phyloP scores from a whole-genome alignment of 768 basidiomycete species.

The Tephrocybe rancida region DNA sequence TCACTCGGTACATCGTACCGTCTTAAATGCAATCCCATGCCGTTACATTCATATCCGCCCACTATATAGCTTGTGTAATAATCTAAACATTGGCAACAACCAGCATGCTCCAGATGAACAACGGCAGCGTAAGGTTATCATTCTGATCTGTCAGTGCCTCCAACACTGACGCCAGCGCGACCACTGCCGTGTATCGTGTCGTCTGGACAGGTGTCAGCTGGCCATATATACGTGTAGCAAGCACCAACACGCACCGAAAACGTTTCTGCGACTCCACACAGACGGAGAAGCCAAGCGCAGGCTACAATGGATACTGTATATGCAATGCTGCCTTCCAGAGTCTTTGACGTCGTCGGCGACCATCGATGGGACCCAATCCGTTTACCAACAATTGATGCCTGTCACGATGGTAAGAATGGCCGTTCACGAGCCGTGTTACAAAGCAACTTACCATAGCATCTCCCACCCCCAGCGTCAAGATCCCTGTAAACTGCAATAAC shows the following conservation, averaged over 20 bases:
- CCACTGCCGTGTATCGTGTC: constrained; percentile 63
- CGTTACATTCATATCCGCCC: not conserved
- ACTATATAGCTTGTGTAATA: not conserved
- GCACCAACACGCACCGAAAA: constrained; percentile 70
- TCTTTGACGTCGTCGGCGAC: constrained; percentile 85
- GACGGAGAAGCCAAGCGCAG: constrained; percentile 71
- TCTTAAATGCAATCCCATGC: too few species aligned
- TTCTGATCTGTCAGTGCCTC: constrained; percentile 96
- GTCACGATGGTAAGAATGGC: not conserved
- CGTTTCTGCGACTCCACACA: constrained; percentile 65
- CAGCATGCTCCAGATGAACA: constrained; percentile 93
- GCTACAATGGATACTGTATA: constrained; percentile 72
- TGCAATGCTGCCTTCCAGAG: constrained; percentile 87
- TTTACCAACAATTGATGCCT: constrained; percentile 94
- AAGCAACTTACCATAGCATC: constrained; percentile 78
- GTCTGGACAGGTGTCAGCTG: constrained; percentile 44
- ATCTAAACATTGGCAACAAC: constrained; percentile 50
- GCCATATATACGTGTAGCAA: not conserved
- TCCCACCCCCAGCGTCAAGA: constrained; percentile 87
- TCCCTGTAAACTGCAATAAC: constrained; percentile 74
- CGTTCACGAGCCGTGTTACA: not conserved
- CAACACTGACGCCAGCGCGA: constrained; percentile 67
- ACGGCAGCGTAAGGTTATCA: constrained; percentile 94
- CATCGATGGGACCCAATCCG: constrained; percentile 80
- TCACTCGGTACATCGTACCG: too few species aligned